These are phyloP conservation scores for Colletotrichum sp. DNA, from an alignment of 2,329 filamentous ascomycete genomes.

Conservation along the genomic window DNA sequence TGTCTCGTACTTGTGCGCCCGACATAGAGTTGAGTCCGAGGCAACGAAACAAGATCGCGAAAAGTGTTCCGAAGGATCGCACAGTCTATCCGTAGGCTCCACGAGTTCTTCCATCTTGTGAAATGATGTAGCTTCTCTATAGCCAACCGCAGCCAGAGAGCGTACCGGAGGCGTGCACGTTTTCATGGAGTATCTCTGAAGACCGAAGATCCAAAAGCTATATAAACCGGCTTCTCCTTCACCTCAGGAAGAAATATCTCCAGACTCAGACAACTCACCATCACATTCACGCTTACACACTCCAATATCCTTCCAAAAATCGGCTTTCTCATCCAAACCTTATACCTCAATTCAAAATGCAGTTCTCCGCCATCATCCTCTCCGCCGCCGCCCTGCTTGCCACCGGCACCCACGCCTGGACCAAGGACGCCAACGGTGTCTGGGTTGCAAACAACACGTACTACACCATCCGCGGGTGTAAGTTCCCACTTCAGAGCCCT, in stretches of 20 bases:
- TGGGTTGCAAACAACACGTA: not conserved
- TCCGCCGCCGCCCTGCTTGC: not conserved
- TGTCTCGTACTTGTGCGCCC: not conserved
- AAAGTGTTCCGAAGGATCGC: not conserved
- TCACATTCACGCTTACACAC: not conserved
- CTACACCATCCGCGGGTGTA: not conserved
- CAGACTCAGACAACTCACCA: not conserved
- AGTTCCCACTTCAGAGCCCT: not conserved
- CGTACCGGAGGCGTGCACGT: not conserved
- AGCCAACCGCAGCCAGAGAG: too few relatives aligned
- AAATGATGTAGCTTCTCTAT: not conserved
- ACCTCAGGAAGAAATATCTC: not conserved
- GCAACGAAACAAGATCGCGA: not conserved
- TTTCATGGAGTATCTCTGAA: not conserved
- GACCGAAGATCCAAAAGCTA: not conserved
- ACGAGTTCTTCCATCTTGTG: not conserved
- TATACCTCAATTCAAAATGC: not conserved
- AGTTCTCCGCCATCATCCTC: not conserved
- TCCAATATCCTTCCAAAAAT: not conserved
- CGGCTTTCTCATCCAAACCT: not conserved
- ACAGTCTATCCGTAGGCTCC: not conserved
- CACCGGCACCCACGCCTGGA: not conserved
- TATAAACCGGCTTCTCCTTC: not conserved
- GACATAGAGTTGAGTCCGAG: rapidly evolving
- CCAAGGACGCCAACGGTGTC: not conserved